A percentile compares a stretch with the other conserved stretches of the same genome.
phyloP scores from a whole-genome alignment of 257 asterid species.

The Paulownia fortunei region DNA sequence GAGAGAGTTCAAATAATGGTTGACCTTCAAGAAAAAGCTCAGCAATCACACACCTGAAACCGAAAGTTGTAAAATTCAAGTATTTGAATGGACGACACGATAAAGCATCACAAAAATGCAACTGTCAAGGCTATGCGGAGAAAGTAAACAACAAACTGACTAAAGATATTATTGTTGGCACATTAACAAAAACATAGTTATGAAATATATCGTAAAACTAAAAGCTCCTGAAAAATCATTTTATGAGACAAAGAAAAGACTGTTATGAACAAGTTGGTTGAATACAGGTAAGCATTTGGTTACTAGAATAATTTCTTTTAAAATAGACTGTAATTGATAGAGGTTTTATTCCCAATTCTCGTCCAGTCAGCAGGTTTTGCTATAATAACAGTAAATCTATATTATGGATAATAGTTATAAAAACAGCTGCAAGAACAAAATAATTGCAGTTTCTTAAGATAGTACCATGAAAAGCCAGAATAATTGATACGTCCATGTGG shows the following conservation, averaged over 20 bases:
- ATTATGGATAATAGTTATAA: neutral
- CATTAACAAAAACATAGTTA: neutral
- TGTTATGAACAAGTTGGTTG: slow-evolving; percentile 1
- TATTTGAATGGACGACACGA: slow-evolving; percentile 19
- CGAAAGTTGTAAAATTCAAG: slow-evolving; percentile 31
- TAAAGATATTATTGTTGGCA: slow-evolving; percentile 10
- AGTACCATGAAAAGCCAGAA: slow-evolving; percentile 20
- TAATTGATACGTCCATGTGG: neutral
- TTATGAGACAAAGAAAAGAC: slow-evolving; percentile 3
- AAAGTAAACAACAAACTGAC: slow-evolving; percentile 13
- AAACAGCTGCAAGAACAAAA: slow-evolving; percentile 1
- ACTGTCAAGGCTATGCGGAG: slow-evolving; percentile 26
- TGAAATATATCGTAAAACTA: slow-evolving; percentile 13
- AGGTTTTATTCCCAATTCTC: neutral
- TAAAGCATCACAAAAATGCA: slow-evolving; percentile 6
- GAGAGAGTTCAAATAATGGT: slow-evolving; percentile 95
- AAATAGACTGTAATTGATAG: slow-evolving; percentile 7
- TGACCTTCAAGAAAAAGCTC: slow-evolving; percentile 99
- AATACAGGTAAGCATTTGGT: slow-evolving; percentile 19
- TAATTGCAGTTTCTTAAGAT: neutral
- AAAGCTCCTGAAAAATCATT: neutral
- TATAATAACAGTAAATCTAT: neutral
- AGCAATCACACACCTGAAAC: slow-evolving; percentile 95
- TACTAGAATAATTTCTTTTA: slow-evolving; percentile 6
- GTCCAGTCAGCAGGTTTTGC: neutral